Percentiles rank a stretch among this genome's conserved stretches.
These are phyloP conservation scores for Leishmania martiniquensis DNA, from an alignment of 208 protist genomes.

Conservation along the genomic window DNA sequence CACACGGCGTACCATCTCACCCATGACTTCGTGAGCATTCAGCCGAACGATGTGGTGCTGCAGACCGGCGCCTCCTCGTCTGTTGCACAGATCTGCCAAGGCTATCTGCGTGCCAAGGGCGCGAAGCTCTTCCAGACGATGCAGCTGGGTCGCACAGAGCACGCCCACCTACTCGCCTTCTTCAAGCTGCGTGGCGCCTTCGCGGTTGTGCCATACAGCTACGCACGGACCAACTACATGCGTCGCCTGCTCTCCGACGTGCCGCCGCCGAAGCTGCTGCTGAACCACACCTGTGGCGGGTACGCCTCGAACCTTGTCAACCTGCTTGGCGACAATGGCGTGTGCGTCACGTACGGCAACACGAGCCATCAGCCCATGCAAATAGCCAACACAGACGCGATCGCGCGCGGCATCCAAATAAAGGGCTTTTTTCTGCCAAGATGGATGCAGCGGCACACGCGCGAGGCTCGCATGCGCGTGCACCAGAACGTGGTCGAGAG, in stretches of 20 bases:
- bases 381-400: slow-evolving; percentile 92
- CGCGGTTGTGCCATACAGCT: slow-evolving; percentile 89
- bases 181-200: slow-evolving; percentile 86
- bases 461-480: slow-evolving; percentile 88
- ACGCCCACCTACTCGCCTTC: slow-evolving; percentile 81
- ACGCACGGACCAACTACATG: slow-evolving; percentile 91
- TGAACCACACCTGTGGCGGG: slow-evolving; percentile 95
- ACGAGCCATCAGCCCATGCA: slow-evolving; percentile 94
- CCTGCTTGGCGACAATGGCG: slow-evolving; percentile 88
- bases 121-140: slow-evolving; percentile 92
- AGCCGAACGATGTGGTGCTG: slow-evolving; percentile 88
- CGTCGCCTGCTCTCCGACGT: slow-evolving; percentile 92
- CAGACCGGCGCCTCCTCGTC: slow-evolving; percentile 88
- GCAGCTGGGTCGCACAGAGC: slow-evolving; percentile 90
- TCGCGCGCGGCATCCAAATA: slow-evolving; percentile 91
- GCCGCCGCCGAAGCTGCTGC: slow-evolving; percentile 92
- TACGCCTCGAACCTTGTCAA: slow-evolving; percentile 90
- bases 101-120: slow-evolving; percentile 82
- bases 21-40: slow-evolving; percentile 94
- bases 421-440: slow-evolving; percentile 94
- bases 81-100: slow-evolving; percentile 89
- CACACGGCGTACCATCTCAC: slow-evolving; percentile 96
- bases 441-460: slow-evolving; percentile 87
- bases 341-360: slow-evolving; percentile 97
- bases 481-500: slow-evolving; percentile 91